These are phyloP conservation scores for Fabrea salina DNA, from an alignment of 169 alveolate species.

Conservation along the genomic window DNA sequence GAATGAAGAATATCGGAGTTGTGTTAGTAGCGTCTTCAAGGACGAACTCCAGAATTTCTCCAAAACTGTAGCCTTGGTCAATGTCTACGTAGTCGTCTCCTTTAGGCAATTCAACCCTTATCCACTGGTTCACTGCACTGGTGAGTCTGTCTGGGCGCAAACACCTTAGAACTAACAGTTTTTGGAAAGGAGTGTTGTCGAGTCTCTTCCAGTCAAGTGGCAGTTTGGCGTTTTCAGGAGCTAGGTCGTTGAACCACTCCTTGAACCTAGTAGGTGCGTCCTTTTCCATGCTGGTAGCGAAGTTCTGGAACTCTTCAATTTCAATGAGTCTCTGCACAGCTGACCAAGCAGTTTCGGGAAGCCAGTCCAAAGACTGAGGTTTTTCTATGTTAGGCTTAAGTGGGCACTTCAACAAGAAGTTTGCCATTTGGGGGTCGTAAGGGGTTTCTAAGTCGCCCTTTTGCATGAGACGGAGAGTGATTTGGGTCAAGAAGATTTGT, in stretches of 20 bases:
- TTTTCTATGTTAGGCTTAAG: constrained; percentile 85
- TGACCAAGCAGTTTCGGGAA: constrained; percentile 91
- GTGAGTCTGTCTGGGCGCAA: constrained; percentile 95
- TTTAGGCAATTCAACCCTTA: constrained; percentile 88
- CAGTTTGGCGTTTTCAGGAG: constrained; percentile 93
- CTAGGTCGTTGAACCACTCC: constrained; percentile 95
- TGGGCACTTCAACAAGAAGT: constrained; percentile 87
- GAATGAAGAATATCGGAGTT: constrained; percentile 93
- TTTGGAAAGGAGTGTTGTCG: constrained; percentile 91
- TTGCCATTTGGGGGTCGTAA: constrained; percentile 82
- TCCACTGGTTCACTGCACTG: constrained; percentile 89
- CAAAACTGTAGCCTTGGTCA: constrained; percentile 88
- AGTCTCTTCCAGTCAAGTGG: constrained; percentile 96
- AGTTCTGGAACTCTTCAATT: constrained; percentile 89
- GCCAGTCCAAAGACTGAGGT: constrained; percentile 91
- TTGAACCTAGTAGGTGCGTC: constrained; percentile 94
- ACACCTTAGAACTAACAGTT: constrained; percentile 91
- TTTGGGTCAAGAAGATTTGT: constrained; percentile 89
- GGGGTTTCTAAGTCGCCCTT: constrained; percentile 84
- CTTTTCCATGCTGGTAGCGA: constrained; percentile 89
- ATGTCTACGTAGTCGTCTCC: constrained; percentile 92
- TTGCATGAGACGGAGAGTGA: constrained; percentile 92
- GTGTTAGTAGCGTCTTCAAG: constrained; percentile 88
- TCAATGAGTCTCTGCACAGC: constrained; percentile 88
- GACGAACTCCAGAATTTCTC: constrained; percentile 81